Base-by-base conservation (phyloP, 2,329 filamentous ascomycete genomes). In the Talaromyces piceae region DNA sequence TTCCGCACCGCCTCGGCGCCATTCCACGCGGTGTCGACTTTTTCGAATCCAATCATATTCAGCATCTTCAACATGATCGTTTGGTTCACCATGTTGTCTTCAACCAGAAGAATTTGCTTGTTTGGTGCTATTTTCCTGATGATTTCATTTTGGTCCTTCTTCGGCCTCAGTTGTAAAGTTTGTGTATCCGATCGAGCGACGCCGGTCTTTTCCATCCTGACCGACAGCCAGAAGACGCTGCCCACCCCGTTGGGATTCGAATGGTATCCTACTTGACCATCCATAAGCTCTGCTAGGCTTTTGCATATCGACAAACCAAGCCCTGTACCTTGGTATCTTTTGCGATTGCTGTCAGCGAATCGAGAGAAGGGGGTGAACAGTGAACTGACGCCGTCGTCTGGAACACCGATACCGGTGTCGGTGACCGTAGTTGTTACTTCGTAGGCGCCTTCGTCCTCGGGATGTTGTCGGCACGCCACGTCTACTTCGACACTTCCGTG, bases 261-360 rank as follows among this genome's bases (percentile, higher is more conserved):
- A 20, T 57, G 58, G 44, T 70, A 77, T 4, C 75, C 74, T 16
- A 79, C 72, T 3, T 71, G 63, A 1, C 80, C 80, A 20, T 75
- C 76, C 77, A 81, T 80, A 22, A 80, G 67, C 58, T 79, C 76
- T 1, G 73, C 74, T 9, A 82, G 60, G 49, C 73, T 78, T 58
- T 80, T 81, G 55, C 77, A 79, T 31, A 82, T 82, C 8, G 77
- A 78, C 3, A 82, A 63, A 2, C 79, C 79, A 2, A 82, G 65
- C 0, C 79, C 79, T 4, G 78, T 81, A 3, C 79, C 78, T 54
- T 78, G 77, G 52, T 77, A 79, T 46, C 69, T 70, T 56, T 78
- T 77, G 2, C 73, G 75, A n/a, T 72, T 70, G 2, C 74, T 76
- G 49, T 76, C 75, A 54, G 79, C 77, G 51, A 79, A 74, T 56